Conservation (phyloP, 2,329 filamentous ascomycete species). For the Plectosphaerella sp. region DNA sequence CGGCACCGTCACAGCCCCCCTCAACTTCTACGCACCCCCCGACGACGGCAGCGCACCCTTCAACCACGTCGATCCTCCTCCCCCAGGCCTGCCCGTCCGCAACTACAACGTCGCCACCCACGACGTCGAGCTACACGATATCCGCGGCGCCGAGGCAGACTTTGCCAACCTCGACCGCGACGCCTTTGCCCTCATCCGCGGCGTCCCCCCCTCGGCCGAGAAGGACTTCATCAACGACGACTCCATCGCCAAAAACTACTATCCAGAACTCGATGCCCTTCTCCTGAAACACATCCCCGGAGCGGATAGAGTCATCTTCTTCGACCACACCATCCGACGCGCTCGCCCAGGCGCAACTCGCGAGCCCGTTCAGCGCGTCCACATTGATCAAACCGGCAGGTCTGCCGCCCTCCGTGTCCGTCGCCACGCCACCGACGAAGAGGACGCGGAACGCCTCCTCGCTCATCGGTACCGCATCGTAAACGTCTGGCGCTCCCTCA, state of each 20-base stretch:
- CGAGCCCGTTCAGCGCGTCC: constrained; percentile 65
- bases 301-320: constrained; percentile 63
- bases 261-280: constrained; percentile 75
- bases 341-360: constrained; percentile 53
- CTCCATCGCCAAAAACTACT: constrained; percentile 69
- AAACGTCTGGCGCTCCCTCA: constrained; percentile 76
- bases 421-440: constrained; percentile 54
- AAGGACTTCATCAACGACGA: constrained; percentile 63
- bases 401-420: constrained; percentile 65
- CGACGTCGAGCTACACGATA: constrained; percentile 61
- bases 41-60: constrained; percentile 55
- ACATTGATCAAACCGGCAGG: constrained; percentile 75
- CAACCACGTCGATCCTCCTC: constrained; percentile 63
- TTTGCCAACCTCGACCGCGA: constrained; percentile 66
- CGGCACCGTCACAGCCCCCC: constrained; percentile 56
- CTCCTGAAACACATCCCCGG: constrained; percentile 65
- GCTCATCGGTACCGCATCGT: constrained; percentile 72
- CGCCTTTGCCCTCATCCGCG: constrained; percentile 65
- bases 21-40: constrained; percentile 64
- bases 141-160: constrained; percentile 63
- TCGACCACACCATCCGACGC: constrained; percentile 86
- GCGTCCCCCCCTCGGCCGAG: constrained; percentile 52
- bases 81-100: constrained; percentile 54
- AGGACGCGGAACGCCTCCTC: constrained; percentile 62
- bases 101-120: constrained; percentile 56